Percentiles rank a stretch among this genome's conserved stretches.
Conservation (phyloP, 176 grass and related monocot genomes). For the Musa beccarii region DNA sequence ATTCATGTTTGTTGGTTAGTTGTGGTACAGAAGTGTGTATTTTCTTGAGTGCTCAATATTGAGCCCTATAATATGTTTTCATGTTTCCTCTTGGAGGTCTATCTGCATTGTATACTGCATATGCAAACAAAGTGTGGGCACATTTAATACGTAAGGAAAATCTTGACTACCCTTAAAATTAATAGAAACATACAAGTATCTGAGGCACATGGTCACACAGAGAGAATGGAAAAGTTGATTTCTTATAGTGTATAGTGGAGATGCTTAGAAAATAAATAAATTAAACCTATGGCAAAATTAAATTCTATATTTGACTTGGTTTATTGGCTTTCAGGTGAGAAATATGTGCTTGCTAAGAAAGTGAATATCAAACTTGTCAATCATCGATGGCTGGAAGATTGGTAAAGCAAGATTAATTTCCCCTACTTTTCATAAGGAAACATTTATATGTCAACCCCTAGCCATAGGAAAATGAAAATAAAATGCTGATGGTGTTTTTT, state of each 20-base stretch:
- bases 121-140: too few relatives aligned
- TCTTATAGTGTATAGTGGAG: too few relatives aligned
- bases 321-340: slow-evolving; percentile 47
- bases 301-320: background rate
- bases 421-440: background rate
- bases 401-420: slow-evolving; percentile 28
- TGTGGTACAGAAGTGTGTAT: background rate
- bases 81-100: too few relatives aligned
- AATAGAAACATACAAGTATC: too few relatives aligned
- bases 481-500: background rate
- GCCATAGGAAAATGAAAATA: background rate
- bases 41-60: background rate
- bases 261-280: background rate
- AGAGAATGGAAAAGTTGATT: too few relatives aligned
- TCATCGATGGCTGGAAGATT: slow-evolving; percentile 79
- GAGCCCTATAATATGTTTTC: too few relatives aligned
- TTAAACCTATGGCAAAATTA: slow-evolving; percentile 13
- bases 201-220: too few relatives aligned
- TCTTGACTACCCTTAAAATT: too few relatives aligned
- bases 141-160: too few relatives aligned
- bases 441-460: background rate
- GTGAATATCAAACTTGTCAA: slow-evolving; percentile 74
- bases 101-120: too few relatives aligned
- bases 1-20: too few relatives aligned
- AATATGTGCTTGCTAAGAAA: slow-evolving; percentile 70